A percentile compares a stretch with the other conserved stretches of the same genome.
Evolutionary conservation across 73 alveolate species (phyloP).

Genomic region (Urostyla sp.): DNA sequence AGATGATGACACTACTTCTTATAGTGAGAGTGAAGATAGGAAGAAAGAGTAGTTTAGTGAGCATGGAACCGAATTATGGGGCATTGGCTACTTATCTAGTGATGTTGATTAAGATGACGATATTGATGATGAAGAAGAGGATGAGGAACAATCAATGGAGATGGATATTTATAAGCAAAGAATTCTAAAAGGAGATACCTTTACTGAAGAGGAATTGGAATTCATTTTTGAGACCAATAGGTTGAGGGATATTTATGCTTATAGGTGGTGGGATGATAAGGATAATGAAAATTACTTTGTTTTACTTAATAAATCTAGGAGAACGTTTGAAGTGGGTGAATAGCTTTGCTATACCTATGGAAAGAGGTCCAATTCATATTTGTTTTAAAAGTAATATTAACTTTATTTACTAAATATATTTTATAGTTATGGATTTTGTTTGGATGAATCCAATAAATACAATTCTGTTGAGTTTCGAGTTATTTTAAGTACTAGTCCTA

Average conservation of each 20-base stretch:
- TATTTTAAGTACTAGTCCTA: slow-evolving; percentile 37
- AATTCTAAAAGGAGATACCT: neutral
- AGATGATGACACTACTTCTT: no score
- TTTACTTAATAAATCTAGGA: neutral
- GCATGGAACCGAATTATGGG: slow-evolving; percentile 56
- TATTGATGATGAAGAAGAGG: slow-evolving; percentile 51
- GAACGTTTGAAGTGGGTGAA: slow-evolving; percentile 25
- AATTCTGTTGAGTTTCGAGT: slow-evolving; percentile 46
- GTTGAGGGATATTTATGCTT: slow-evolving; percentile 26
- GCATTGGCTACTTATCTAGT: slow-evolving; percentile 33
- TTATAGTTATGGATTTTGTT: slow-evolving; percentile 46
- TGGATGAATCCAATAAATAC: slow-evolving; percentile 38
- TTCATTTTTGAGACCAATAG: neutral
- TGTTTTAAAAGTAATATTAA: slow-evolving; percentile 30
- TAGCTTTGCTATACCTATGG: slow-evolving; percentile 49
- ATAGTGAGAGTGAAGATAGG: slow-evolving; percentile 12
- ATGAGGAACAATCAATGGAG: neutral
- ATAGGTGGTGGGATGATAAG: slow-evolving; percentile 42
- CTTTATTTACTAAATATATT: neutral
- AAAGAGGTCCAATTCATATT: slow-evolving; percentile 41
- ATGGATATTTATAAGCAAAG: slow-evolving; percentile 11
- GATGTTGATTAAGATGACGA: slow-evolving; percentile 53
- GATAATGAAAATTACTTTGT: slow-evolving; percentile 44
- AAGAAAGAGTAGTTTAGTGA: slow-evolving; percentile 33
- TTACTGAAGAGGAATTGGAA: slow-evolving; percentile 37